Evolutionary conservation across 2,329 filamentous ascomycete genomes (phyloP), one percentile per base, ranked within the genome.

Genomic region (Elsinoe australis): DNA sequence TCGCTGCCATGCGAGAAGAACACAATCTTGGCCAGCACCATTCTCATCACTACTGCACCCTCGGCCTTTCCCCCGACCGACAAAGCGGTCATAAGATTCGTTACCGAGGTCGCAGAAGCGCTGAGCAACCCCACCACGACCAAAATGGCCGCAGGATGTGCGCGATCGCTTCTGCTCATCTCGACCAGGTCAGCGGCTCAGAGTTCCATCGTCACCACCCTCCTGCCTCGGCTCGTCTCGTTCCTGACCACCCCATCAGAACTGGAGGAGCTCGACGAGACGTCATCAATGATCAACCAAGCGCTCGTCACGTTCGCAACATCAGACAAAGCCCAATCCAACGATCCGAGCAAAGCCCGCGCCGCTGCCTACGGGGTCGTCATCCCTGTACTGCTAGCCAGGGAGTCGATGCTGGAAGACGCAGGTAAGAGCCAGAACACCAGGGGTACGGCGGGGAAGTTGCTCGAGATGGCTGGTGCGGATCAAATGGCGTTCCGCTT

Each of bases 1-100:
- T 87, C 88, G 2, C 72, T 98, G 18, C 73, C 83, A 1, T 94
- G 88, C 63, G 90, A 95, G 59, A 95, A 94, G 71, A 98, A 96
- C 60, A 85, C 84, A 3, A 77, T 98, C 4, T 73, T 98, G 39
- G 87, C 88, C 1, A 83, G 84, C 38, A 95, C 92, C 0, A 85
- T 98, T 51, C 75, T 98, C 6, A 81, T 98, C 52, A 95, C 87
- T 6, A 85, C 86, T 5, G 76, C 80, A 51, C 85, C 85, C 55
- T 22, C 53, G 1, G 75, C 82, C 34, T 76, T 96, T 49, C 78
- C 81, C 0, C 77, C 85, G 1, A 79, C 77, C 33, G 89, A 96
- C 56, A 78, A 83, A 6, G 26, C 42, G 4, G 10, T 53, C 5
- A 70, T 74, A 18, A 79, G 79, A 48, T 89, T 89, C 57, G 72